These are phyloP conservation scores for Phytophthora agathidicida DNA, from an alignment of 352 stramenopile species.

Conservation along the genomic window DNA sequence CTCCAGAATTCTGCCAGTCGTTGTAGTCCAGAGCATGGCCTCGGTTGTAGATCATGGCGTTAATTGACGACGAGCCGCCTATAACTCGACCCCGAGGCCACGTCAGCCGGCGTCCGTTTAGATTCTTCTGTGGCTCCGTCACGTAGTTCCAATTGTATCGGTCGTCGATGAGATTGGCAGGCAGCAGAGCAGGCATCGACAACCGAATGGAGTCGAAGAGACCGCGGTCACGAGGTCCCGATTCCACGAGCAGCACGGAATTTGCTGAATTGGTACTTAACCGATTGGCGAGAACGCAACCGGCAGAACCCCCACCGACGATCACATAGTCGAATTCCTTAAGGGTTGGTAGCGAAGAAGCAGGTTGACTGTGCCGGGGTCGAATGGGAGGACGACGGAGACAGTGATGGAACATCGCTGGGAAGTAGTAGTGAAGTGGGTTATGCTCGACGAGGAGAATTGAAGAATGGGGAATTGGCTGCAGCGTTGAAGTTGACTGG, in stretches of 20 bases:
- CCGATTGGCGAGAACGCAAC: constrained; percentile 89
- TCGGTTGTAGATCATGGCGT: constrained; percentile 90
- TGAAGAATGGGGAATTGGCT: not conserved
- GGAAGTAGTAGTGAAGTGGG: too few relatives aligned
- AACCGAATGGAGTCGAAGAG: constrained; percentile 88
- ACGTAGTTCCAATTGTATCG: constrained; percentile 89
- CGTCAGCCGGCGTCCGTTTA: constrained; percentile 74
- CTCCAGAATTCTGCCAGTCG: constrained; percentile 68
- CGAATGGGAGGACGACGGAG: not conserved
- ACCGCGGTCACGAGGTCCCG: constrained; percentile 74
- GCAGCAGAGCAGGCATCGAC: constrained; percentile 79
- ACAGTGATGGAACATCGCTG: constrained; percentile 5
- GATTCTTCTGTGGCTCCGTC: constrained; percentile 76
- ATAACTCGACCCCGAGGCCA: constrained; percentile 85
- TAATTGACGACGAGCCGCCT: constrained; percentile 86
- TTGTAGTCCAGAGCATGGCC: constrained; percentile 86
- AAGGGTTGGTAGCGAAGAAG: not conserved
- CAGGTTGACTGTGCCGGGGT: not conserved
- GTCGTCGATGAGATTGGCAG: constrained; percentile 78
- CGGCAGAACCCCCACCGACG: constrained; percentile 87
- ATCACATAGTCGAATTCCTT: constrained; percentile 91
- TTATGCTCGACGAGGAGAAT: not conserved
- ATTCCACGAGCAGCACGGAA: constrained; percentile 90
- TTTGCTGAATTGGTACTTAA: constrained; percentile 78
- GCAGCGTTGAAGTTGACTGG: not conserved